Evolutionary conservation across 179 eudicot genomes (phyloP).

Genomic region (Beta corolliflora): DNA sequence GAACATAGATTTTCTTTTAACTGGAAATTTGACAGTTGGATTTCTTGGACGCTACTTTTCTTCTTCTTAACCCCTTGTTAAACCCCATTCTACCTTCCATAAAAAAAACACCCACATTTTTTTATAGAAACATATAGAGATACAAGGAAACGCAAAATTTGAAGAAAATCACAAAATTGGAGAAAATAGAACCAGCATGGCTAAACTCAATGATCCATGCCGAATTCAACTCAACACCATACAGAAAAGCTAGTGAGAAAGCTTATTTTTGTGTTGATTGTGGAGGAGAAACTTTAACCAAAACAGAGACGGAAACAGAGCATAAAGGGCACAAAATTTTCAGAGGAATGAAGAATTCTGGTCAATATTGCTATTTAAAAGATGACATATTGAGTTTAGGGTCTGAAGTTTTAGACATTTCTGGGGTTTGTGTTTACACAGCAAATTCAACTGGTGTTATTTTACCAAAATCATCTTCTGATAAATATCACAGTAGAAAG

Average conservation of each 20-base stretch:
- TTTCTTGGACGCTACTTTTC: too few species aligned
- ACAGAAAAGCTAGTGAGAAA: not conserved
- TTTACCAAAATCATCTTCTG: not conserved
- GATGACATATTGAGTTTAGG: not conserved
- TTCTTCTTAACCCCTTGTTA: too few species aligned
- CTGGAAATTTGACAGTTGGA: too few species aligned
- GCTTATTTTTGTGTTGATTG: conserved; percentile 17
- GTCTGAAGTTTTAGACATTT: not conserved
- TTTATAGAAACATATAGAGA: too few species aligned
- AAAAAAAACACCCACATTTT: too few species aligned
- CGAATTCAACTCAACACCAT: not conserved
- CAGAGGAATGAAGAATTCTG: conserved; percentile 3
- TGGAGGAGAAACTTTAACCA: not conserved
- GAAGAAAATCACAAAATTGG: not conserved
- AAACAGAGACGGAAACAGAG: not conserved
- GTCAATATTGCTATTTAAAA: not conserved
- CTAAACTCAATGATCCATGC: conserved; percentile 17
- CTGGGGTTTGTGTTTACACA: not conserved
- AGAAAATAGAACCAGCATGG: not conserved
- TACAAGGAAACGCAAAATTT: not conserved
- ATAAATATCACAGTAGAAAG: not conserved
- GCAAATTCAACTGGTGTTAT: not conserved
- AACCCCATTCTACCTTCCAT: too few species aligned
- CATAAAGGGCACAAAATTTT: conserved; percentile 14
- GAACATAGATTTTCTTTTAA: too few species aligned